Conservation (phyloP, 1,284 basidiomycete genomes). For the Puccinia triticina region DNA sequence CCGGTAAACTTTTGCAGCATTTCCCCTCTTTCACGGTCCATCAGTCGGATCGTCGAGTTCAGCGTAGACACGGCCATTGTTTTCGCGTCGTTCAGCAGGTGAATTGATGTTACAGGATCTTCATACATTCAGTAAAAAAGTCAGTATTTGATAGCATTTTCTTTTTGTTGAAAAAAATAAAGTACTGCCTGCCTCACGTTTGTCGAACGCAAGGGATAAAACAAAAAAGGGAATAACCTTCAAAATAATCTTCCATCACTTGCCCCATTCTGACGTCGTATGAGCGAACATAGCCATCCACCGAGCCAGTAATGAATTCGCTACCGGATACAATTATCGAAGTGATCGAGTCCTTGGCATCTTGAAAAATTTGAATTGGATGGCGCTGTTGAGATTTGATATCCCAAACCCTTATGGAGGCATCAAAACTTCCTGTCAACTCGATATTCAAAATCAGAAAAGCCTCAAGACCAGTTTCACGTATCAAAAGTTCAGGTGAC, state of each 20-base stretch:
- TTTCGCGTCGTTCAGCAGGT: conserved; percentile 73
- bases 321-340: conserved; percentile 69
- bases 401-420: conserved; percentile 57
- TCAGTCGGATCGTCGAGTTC: conserved; percentile 79
- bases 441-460: neutral
- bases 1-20: conserved; percentile 82
- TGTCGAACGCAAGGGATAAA: neutral
- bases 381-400: conserved; percentile 74
- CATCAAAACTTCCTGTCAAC: conserved; percentile 54
- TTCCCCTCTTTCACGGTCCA: conserved; percentile 81
- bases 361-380: conserved; percentile 87
- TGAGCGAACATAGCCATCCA: conserved; percentile 86
- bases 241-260: conserved; percentile 82
- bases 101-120: conserved; percentile 83
- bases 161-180: neutral
- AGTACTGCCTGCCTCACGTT: too few species aligned
- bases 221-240: conserved; percentile 65
- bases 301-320: conserved; percentile 78
- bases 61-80: conserved; percentile 80
- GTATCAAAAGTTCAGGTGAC: neutral
- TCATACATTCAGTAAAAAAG: conserved; percentile 26
- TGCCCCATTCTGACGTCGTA: conserved; percentile 93
- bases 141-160: too few species aligned
- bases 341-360: conserved; percentile 86
- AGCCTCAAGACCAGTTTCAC: neutral